Base-by-base conservation (phyloP, 2,329 filamentous ascomycete species). In the Trichoderma sp. region DNA sequence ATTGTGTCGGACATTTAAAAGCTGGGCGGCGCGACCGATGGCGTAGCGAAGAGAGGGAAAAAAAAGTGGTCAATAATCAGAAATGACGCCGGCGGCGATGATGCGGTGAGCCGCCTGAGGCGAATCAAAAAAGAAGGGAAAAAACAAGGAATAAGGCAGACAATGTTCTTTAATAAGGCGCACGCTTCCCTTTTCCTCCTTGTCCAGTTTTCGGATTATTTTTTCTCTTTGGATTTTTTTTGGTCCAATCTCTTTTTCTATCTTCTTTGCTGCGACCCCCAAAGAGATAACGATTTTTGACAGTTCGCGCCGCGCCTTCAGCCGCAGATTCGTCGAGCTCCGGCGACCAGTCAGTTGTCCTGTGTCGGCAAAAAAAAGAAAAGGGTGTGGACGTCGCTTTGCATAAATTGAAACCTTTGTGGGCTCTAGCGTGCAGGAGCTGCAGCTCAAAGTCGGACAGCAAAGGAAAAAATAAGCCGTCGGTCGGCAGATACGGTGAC, bases 1-100 rank as follows among this genome's bases (percentile, higher is more conserved):
- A 69, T 67, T 72, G 78, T 75, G 71, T 81, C 79, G 74, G 79
- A 77, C 78, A 80, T 80, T 43, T 70, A 70, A 67, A 71, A 67
- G 21, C 32, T 28, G 55, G 58, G 59, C 66, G 66, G 66, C 66
- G 59, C 59, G 68, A 43, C 68, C 46, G 49, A 52, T 49, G 26
- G 49, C 37, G 54, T 58, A 66, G 43, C 68, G 63, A 68, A 32
- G 28, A 16, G 58, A 54, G 46, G 34, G 55, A 24, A 34, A 21
- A n/a, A 26, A 56, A 56, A 32, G 5, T 13, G 52, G 28, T 49
- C 37, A 58, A 58, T 49, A 66, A 58, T 16, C 63, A n/a, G 63
- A 59, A 66, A 46, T 43, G 63, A 66, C 30, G 52, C 51, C n/a
- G 28, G 28, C 37, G 26, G 16, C 6, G 59, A 51, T 4, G 65